These are phyloP conservation scores for Clitoria ternatea DNA, from an alignment of 306 rosid genomes.

Conservation along the genomic window DNA sequence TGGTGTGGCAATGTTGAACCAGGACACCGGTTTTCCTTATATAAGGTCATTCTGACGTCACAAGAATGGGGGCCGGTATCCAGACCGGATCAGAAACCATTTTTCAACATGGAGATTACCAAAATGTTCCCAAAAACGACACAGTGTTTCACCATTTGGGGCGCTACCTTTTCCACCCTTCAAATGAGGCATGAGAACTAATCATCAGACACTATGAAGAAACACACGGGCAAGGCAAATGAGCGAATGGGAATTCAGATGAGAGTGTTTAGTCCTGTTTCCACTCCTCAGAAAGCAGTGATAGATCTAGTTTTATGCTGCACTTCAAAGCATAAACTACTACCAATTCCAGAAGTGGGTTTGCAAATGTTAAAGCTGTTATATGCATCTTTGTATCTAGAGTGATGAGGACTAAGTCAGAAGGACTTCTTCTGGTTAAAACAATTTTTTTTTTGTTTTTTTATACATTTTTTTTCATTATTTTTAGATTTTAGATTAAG, in stretches of 20 bases:
- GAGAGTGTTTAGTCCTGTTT: constrained; percentile 17
- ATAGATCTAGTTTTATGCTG: constrained; percentile 46
- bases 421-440: too few species aligned
- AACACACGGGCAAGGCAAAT: constrained; percentile 20
- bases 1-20: too few species aligned
- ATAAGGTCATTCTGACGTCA: too few species aligned
- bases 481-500: too few species aligned
- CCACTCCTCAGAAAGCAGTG: constrained; percentile 28
- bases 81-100: too few species aligned
- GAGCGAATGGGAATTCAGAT: constrained; percentile 26
- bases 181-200: constrained; percentile 34
- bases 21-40: too few species aligned
- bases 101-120: constrained; percentile 7
- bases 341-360: constrained; percentile 35
- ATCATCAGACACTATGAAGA: constrained; percentile 26
- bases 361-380: constrained; percentile 38
- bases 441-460: too few species aligned
- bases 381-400: constrained; percentile 47
- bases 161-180: constrained; percentile 23
- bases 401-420: too few species aligned
- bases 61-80: too few species aligned
- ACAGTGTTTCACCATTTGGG: constrained; percentile 22
- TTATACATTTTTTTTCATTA: too few species aligned
- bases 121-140: constrained; percentile 25
- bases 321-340: constrained; percentile 27